Evolutionary conservation across 768 basidiomycete genomes (phyloP), one percentile per base, ranked within the genome.

Genomic region (Macrocybe gigantea): DNA sequence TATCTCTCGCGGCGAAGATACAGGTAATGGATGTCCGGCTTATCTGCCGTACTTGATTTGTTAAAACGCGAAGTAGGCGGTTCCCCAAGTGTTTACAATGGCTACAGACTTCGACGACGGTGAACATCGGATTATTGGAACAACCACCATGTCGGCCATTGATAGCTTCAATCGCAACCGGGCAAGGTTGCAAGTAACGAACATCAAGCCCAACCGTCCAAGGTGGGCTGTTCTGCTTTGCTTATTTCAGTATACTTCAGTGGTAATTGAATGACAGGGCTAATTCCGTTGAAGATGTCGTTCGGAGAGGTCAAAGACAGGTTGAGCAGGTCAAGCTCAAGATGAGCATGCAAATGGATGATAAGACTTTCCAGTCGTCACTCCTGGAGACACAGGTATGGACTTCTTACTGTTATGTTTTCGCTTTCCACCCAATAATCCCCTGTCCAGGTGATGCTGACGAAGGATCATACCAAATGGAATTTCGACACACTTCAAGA

Each of bases 111-210:
- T 95, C 55, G 68, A 73, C n/a, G 73, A 82, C 47, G 84, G 85
- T 34, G 80, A 85, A 49, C 78, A 88, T 53, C 72, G 93, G 38
- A 88, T 92, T 50, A 72, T 92, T 7, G 95, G 94, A 3, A 84
- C 88, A 10, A 79, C 87, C 3, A 83, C 93, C 0, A 69, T 99
- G 45, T 83, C 89, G 0, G 83, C 88, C 0, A 91, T 99, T 38
- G 92, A 95, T 58, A 92, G 88, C 57, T 85, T 95, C 63, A 93
- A 94, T 57, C 84, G 95, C n/a, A 93, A 96, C 64, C 79, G 80
- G 48, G 69, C 81, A 6, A 78, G 88, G 41, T 57, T 89, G 34
- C 83, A 88, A 57, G 80, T 85, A 10, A 66, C 63, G 7, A 62
- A 71, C 37, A 63, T 74, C 31, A 83, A 78, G 54, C 73, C 73